Evolutionary conservation across 352 stramenopile genomes (phyloP), one percentile per base, ranked within the genome.

Genomic region (Salisapilia sapeloensis): DNA sequence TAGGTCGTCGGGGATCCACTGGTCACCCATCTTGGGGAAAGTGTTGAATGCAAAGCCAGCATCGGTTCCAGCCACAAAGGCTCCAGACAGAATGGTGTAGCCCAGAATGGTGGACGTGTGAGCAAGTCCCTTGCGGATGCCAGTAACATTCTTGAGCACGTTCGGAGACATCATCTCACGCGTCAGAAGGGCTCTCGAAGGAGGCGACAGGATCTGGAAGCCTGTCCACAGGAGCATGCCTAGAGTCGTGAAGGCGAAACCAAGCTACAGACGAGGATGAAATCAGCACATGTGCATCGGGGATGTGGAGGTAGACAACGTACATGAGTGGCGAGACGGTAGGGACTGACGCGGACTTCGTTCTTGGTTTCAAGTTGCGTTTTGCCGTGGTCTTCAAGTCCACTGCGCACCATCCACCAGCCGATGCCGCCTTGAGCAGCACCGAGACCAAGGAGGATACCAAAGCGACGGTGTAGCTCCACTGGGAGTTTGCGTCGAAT

Each of bases 351-450:
- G 42, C 95, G 85, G 47, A 98, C 96, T 67, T 98, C 90, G 24
- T 92, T 89, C 28, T 60, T 53, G 42, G 92, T 81, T 23, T 60
- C 24, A 10, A 86, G 42, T 35, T 83, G 66, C 38, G 81, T 55
- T 22, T 77, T 50, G 35, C 64, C 70, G 56, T 96, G 83, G 17
- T 98, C 77, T 38, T 97, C 90, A 3, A 99, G 58, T 11, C 95
- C 95, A 44, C 80, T 97, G 58, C 95, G 94, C 30, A 99, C 95
- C 95, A 99, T 99, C 94, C 94, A 99, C 95, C 95, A 99, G 32
- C 95, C 95, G 14, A 99, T 85, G 19, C 25, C 65, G 35, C 65
- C 71, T 20, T 84, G 76, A 3, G 72, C 56, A 17, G 64, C 67
- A 24, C 75, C 69, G 11, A 86, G 54, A 29, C 62, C 45, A 20